These are phyloP conservation scores for Mucor lusitanicus DNA, from an alignment of 371 early-diverging fungal genomes.

Conservation along the genomic window DNA sequence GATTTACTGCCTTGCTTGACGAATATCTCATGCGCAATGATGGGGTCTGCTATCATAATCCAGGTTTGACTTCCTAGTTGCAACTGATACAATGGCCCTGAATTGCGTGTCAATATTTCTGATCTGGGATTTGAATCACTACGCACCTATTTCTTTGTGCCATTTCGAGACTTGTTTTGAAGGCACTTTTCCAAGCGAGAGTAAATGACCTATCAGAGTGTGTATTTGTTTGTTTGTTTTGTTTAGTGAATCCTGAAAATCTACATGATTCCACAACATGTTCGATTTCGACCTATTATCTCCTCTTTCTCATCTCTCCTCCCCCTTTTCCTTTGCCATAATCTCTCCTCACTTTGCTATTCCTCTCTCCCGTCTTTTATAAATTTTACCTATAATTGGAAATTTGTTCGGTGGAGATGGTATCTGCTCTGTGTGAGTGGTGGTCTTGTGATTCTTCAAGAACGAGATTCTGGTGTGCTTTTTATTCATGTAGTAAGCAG, in stretches of 20 bases:
- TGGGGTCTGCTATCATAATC: constrained; percentile 19
- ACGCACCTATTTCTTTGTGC: constrained; percentile 14
- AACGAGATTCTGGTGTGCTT: not conserved
- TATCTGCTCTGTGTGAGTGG: not conserved
- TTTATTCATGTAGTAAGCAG: not conserved
- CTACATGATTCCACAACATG: not conserved
- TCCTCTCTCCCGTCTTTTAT: too few species aligned
- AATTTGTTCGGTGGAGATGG: not conserved
- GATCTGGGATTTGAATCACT: not conserved
- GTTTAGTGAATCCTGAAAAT: not conserved
- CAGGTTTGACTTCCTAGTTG: constrained; percentile 18
- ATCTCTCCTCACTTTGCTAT: not conserved
- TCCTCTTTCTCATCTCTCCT: not conserved
- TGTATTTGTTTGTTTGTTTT: not conserved
- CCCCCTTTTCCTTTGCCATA: not conserved
- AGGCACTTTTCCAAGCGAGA: constrained; percentile 10
- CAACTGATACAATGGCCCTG: constrained; percentile 18
- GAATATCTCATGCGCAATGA: constrained; percentile 18
- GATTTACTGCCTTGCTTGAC: constrained; percentile 11
- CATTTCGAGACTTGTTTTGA: constrained; percentile 10
- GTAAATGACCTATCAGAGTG: constrained; percentile 9
- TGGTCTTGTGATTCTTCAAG: not conserved
- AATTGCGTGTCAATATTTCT: not conserved
- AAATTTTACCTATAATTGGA: not conserved
- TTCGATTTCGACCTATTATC: not conserved